Percentiles rank a stretch among this genome's conserved stretches.
Conservation (phyloP, 371 early-diverging fungal genomes). For the Mortierella sp. region DNA sequence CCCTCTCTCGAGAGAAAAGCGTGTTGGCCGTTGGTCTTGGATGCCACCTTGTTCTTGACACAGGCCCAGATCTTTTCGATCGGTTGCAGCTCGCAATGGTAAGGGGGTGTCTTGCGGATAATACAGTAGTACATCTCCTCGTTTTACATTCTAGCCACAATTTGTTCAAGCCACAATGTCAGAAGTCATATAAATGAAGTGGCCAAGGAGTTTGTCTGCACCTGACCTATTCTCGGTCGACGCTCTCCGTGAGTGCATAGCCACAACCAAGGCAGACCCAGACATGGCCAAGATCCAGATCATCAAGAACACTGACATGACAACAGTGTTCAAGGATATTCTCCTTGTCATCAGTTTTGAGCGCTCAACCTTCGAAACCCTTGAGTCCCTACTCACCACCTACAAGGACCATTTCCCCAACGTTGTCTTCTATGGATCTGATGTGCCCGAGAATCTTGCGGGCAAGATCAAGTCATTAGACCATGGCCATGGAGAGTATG, state of each 20-base stretch:
- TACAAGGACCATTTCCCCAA: conserved; percentile 15
- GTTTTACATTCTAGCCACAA: no score
- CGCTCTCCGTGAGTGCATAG: no score
- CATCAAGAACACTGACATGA: neutral
- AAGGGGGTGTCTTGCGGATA: conserved; percentile 27
- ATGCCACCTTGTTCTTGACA: conserved; percentile 23
- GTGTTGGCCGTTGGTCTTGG: neutral
- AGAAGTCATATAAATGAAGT: no score
- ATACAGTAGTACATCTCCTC: no score
- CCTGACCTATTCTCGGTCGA: no score
- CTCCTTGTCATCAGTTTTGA: conserved; percentile 17
- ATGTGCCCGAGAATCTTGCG: neutral
- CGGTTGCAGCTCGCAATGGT: conserved; percentile 34
- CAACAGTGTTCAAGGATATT: neutral
- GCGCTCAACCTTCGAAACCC: conserved; percentile 1
- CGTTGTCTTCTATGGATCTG: neutral
- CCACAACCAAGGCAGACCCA: no score
- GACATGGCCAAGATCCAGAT: conserved; percentile 18
- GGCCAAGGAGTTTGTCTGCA: no score
- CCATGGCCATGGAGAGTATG: neutral
- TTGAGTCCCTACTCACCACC: conserved; percentile 6
- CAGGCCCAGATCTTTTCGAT: conserved; percentile 37
- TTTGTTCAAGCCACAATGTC: no score
- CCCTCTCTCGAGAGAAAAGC: neutral
- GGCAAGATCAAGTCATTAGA: neutral